Base-by-base conservation (phyloP, 192 early-diverging fungal genomes). In the Umbelopsis isabellina region DNA sequence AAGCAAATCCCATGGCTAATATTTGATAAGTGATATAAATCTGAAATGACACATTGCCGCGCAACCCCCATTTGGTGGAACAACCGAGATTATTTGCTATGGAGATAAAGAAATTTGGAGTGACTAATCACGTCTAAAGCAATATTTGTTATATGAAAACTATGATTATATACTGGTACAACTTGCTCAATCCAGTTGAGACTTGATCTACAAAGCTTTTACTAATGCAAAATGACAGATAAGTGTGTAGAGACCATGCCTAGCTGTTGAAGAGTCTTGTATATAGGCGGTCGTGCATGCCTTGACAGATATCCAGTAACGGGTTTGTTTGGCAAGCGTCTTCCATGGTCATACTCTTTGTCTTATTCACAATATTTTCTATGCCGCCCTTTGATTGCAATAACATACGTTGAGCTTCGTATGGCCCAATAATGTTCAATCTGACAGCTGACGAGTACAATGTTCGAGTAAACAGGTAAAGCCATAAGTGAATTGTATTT, bases 381-480 rank as follows among this genome's bases (percentile, higher is more conserved):
- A 89, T 83, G 18, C 74, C 74, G 16, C 72, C 69, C 41, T 89
- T 82, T 23, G 87, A 85, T 49, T 88, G 77, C 64, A 89, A 79
- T 70, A 95, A 80, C 23, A 92, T 77, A 44, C 85, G 79, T 71
- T 98, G 96, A 6, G 92, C 93, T 58, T 90, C 85, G 75, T 95
- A 94, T 7, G 96, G 96, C 1, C 96, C 96, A 49, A 95, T 82
- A 9, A 97, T 82, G 72, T 95, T 96, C 33, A 98, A 82, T 12
- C 96, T 85, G 23, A 98, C 91, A 7, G 94, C 94, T 0, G 94
- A 89, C 1, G 94, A 95, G 51, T 95, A 84, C 10, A 95, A 75
- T n/a, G 92, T 86, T 12, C 96, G 89, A n/a, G 90, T 87, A 83
- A 93, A 93, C 41, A 94, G 80, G 77, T 94, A 97, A 58, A 98